Base-by-base conservation (phyloP, 129 eudicot genomes). In the Pseudognaphalium luteoalbum region DNA sequence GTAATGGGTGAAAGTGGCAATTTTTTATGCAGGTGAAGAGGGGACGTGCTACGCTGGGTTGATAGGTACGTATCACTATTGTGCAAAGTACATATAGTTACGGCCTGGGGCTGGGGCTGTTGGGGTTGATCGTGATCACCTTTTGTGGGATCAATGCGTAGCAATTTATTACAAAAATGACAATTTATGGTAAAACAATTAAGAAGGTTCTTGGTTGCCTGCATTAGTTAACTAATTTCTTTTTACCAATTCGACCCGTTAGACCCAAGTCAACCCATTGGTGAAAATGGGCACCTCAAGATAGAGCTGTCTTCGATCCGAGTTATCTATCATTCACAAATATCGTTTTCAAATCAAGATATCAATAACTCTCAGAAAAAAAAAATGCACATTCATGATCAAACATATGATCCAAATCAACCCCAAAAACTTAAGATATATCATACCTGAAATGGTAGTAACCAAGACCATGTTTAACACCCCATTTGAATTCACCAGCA, bases 381-480 rank as follows among this genome's bases (percentile, higher is more conserved):
- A 25, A 25, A 25, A 25, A 25, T 25, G 28, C 28, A 25, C 28
- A 39, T 7, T 8, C 12, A 9, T 39, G 47, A 39, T 39, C 47
- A 39, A 39, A 39, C 47, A 39, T 7, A 39, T 39, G 12, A 39
- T 7, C 12, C 2, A 39, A 39, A 25, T 25, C 28, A 25, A 39
- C 47, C 8, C 47, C 47, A 39, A 39, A 39, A 39, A 39, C 47
- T 39, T 6, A 39, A 35, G 7, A 35, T 6, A 5, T 7, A 35
- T 6, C 41, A 2, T 67, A 80, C 83, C 83, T 80, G 57, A 80
- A 80, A 66, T 68, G 80, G 41, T 80, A 80, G 14, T 68, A 58
- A 58, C 83, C 83, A 58, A 73, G 70, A 67, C 83, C 83, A 68
- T 80, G 80, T 44, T 80, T 80, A 57, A 80, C 83, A 33, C 83